A percentile compares a stretch with the other conserved stretches of the same genome.
Evolutionary conservation across 371 early-diverging fungal species (phyloP).

Genomic region (Lichtheimia hyalospora): DNA sequence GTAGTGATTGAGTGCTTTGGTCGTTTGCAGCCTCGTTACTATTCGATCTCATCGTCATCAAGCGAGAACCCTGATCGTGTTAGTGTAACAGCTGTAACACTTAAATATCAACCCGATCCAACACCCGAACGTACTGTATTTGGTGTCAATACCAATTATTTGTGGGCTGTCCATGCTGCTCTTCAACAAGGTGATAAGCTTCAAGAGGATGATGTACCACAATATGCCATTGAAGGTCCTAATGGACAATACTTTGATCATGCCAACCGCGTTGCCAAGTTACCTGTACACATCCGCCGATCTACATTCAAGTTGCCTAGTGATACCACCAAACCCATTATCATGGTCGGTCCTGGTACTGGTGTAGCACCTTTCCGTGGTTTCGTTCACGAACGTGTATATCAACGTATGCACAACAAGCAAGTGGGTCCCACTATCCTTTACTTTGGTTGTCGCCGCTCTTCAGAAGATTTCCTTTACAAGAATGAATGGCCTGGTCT

Average conservation of each 20-base stretch:
- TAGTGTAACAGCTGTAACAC: slow-evolving; percentile 83
- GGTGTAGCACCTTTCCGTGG: slow-evolving; percentile 94
- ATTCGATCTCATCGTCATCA: slow-evolving; percentile 88
- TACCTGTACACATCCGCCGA: slow-evolving; percentile 85
- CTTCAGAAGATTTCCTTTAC: slow-evolving; percentile 83
- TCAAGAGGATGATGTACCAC: slow-evolving; percentile 10
- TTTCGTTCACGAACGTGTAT: slow-evolving; percentile 85
- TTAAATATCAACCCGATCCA: slow-evolving; percentile 65
- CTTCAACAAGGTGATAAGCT: neutral
- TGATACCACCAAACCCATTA: slow-evolving; percentile 70
- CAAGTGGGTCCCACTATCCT: slow-evolving; percentile 79
- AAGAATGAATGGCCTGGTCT: slow-evolving; percentile 70
- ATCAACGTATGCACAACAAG: slow-evolving; percentile 35
- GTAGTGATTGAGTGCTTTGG: slow-evolving; percentile 75
- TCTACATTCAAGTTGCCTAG: slow-evolving; percentile 82
- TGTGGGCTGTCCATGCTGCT: slow-evolving; percentile 45
- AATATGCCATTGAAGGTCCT: slow-evolving; percentile 37
- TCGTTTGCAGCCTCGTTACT: slow-evolving; percentile 85
- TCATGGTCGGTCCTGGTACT: slow-evolving; percentile 96
- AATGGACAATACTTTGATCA: slow-evolving; percentile 25
- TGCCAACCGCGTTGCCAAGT: slow-evolving; percentile 20
- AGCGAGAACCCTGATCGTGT: slow-evolving; percentile 64
- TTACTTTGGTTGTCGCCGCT: slow-evolving; percentile 89
- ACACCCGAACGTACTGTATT: slow-evolving; percentile 52
- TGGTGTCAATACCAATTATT: slow-evolving; percentile 75